phyloP scores from a whole-genome alignment of 2,329 filamentous ascomycete genomes.

The Colletotrichum sidae region DNA sequence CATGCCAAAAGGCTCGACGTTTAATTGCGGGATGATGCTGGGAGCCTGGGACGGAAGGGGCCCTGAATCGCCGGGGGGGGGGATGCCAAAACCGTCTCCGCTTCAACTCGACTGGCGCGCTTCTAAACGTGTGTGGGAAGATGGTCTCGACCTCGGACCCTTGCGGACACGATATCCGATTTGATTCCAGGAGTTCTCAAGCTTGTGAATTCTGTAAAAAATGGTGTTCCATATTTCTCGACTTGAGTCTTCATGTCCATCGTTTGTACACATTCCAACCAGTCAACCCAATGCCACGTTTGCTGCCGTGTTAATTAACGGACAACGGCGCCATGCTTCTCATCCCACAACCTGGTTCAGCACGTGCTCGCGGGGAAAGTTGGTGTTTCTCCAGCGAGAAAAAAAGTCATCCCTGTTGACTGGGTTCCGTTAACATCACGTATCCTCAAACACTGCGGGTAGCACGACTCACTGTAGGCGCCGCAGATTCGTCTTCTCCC shows the following conservation, averaged over 20 bases:
- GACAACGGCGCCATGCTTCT: not conserved
- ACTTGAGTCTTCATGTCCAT: no score
- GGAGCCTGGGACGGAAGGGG: not conserved
- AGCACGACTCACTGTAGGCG: slow-evolving; percentile 79
- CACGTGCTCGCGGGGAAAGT: slow-evolving; percentile 64
- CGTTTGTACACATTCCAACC: no score
- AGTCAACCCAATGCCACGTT: not conserved
- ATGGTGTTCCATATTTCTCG: no score
- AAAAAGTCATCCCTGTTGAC: slow-evolving; percentile 85
- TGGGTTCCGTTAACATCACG: slow-evolving; percentile 46
- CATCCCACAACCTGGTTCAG: slow-evolving; percentile 43
- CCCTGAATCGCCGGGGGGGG: slow-evolving; percentile 35
- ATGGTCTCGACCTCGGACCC: not conserved
- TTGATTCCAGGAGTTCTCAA: no score
- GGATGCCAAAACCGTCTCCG: slow-evolving; percentile 19
- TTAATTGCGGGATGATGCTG: slow-evolving; percentile 12
- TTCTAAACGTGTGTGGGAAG: slow-evolving; percentile 16
- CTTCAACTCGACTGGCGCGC: slow-evolving; percentile 36
- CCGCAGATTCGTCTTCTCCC: slow-evolving; percentile 91
- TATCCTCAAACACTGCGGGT: not conserved
- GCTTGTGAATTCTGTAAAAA: no score
- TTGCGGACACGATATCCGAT: no score
- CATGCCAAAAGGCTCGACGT: slow-evolving; percentile 23
- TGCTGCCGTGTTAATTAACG: not conserved
- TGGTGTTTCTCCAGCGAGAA: slow-evolving; percentile 80